These are phyloP conservation scores for Stachybotrys chlorohalonatus DNA, from an alignment of 2,329 filamentous ascomycete genomes.

Conservation along the genomic window DNA sequence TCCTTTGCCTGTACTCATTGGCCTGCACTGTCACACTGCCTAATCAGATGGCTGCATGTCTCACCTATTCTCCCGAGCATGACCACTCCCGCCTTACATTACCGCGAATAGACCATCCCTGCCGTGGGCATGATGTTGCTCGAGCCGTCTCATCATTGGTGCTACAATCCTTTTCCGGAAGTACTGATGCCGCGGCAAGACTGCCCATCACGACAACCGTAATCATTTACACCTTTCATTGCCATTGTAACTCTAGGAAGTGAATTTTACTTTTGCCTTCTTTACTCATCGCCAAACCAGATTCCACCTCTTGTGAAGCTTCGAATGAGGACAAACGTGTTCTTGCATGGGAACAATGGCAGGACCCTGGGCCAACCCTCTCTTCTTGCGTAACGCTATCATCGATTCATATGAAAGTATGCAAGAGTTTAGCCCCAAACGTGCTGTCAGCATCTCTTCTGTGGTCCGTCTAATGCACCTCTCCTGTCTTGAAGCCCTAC, in stretches of 20 bases:
- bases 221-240: too few relatives aligned
- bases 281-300: too few relatives aligned
- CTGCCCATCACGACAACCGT: too few relatives aligned
- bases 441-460: not conserved
- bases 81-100: not conserved
- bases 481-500: too few relatives aligned
- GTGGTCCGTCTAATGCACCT: too few relatives aligned
- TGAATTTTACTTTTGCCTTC: too few relatives aligned
- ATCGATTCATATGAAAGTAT: not conserved
- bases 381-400: not conserved
- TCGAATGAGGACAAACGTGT: not conserved
- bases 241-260: too few relatives aligned
- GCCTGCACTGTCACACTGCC: not conserved
- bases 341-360: not conserved
- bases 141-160: not conserved
- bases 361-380: not conserved
- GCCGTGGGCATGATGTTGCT: not conserved
- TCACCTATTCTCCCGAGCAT: not conserved
- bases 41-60: not conserved
- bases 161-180: not conserved
- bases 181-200: too few relatives aligned
- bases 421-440: conserved; percentile 6
- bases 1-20: not conserved
- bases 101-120: not conserved
- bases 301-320: too few relatives aligned